These are phyloP conservation scores for Mycena leptocephala DNA, from an alignment of 768 basidiomycete genomes.

Conservation along the genomic window DNA sequence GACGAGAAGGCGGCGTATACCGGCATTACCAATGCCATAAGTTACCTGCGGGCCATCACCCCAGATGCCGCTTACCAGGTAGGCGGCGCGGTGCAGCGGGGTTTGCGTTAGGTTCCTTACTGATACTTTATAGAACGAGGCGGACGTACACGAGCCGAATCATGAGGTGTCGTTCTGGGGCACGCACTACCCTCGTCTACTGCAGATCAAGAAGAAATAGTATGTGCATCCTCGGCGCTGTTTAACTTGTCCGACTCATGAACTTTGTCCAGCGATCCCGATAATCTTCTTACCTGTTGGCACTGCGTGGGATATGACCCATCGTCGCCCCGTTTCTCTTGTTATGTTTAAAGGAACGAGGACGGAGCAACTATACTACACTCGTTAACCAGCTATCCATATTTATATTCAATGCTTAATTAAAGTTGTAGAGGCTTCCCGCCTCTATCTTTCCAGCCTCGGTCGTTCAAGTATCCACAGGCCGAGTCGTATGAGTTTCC, in stretches of 20 bases:
- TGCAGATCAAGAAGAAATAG: conserved; percentile 49
- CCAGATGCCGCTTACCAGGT: conserved; percentile 47
- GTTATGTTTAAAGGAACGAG: conserved; percentile 22
- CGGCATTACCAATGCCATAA: conserved; percentile 35
- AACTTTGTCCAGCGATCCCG: conserved; percentile 39
- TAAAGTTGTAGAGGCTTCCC: too few species aligned
- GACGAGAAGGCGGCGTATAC: conserved; percentile 39
- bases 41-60: conserved; percentile 43
- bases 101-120: not conserved
- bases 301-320: conserved; percentile 44
- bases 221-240: conserved; percentile 20
- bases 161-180: conserved; percentile 50
- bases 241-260: not conserved
- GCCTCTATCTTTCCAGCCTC: too few species aligned
- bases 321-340: conserved; percentile 27
- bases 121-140: conserved; percentile 42
- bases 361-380: not conserved
- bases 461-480: too few species aligned
- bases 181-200: conserved; percentile 39
- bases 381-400: not conserved
- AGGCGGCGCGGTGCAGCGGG: not conserved
- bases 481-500: too few species aligned
- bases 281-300: conserved; percentile 46
- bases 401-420: too few species aligned
- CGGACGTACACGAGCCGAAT: conserved; percentile 49